Base-by-base conservation (phyloP, 1,284 basidiomycete genomes). In the Austroboletus sp. region DNA sequence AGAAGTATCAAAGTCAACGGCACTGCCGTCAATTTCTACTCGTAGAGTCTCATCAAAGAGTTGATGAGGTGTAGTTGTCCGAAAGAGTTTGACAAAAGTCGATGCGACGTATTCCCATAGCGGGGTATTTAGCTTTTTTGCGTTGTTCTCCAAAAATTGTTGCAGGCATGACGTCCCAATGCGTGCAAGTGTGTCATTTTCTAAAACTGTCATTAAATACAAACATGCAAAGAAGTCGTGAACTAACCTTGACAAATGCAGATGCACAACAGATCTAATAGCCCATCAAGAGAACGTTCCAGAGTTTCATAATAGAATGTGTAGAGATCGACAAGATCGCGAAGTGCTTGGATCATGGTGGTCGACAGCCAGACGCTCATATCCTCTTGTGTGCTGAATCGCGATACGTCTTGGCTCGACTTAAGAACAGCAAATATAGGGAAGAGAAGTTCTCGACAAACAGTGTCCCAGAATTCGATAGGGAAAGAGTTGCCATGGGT, bases 361-460 rank as follows among this genome's bases (percentile, higher is more conserved):
- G 96, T 98, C 35, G 93, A 97, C 39, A 99, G 70, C 96, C 96
- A 99, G 12, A 99, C 94, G 58, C 92, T 96, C 92, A 98, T 96
- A 59, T 98, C 96, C 63, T 98, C 96, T 60, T 97, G 91, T 2
- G 91, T 94, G 61, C 77, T 89, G 73, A 98, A 98, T 23, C 93
- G 80, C 12, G 89, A 89, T 27, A 98, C 69, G 63, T 97, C 94
- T 70, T 82, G 85, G 55, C 80, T 87, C 12, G 89, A 93, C 57
- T 91, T 90, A 48, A 99, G 75, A 40, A 98, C 92, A 3, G 92
- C 88, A 64, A 99, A 99, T 58, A 99, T 99, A 1, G 96, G 96
- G 80, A 99, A 98, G 40, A 99, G 76, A 39, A 98, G 79, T 65
- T 98, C 91, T 64, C 93, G 86, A 71, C 89, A 95, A 50, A 98